Evolutionary conservation across 768 basidiomycete genomes (phyloP).

Genomic region (Artomyces pyxidatus): DNA sequence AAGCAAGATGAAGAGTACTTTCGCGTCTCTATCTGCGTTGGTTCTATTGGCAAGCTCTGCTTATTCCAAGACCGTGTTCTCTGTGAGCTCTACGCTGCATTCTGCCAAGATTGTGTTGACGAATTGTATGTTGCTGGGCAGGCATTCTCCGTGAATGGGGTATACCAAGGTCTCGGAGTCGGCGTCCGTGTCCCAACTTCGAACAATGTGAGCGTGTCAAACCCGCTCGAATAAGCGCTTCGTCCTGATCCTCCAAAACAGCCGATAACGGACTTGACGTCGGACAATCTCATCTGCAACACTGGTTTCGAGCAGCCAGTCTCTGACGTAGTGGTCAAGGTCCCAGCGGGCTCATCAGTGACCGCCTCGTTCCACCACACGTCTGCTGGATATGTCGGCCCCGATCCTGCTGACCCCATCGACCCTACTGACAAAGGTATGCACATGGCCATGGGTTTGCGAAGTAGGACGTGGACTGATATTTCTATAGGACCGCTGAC

Average conservation of each 20-base stretch:
- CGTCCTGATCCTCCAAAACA: too few relatives aligned
- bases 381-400: conserved; percentile 33
- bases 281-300: conserved; percentile 50
- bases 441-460: background rate
- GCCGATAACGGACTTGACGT: conserved; percentile 53
- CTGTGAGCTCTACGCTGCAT: conserved; percentile 21
- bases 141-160: conserved; percentile 47
- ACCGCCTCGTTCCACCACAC: conserved; percentile 48
- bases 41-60: conserved; percentile 26
- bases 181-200: conserved; percentile 42
- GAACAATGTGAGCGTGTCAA: conserved; percentile 43
- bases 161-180: conserved; percentile 34
- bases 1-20: background rate
- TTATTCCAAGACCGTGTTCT: conserved; percentile 46
- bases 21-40: conserved; percentile 19
- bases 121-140: conserved; percentile 8
- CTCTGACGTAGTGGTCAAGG: conserved; percentile 35
- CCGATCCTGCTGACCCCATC: conserved; percentile 41
- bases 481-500: conserved; percentile 30
- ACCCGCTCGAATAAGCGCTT: too few relatives aligned
- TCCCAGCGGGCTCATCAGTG: conserved; percentile 45
- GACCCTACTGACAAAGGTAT: conserved; percentile 41
- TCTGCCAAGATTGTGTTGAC: background rate
- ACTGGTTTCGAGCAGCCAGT: conserved; percentile 49
- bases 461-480: background rate